Evolutionary conservation across 345 rosid species (phyloP).

Genomic region (Isatis tinctoria): DNA sequence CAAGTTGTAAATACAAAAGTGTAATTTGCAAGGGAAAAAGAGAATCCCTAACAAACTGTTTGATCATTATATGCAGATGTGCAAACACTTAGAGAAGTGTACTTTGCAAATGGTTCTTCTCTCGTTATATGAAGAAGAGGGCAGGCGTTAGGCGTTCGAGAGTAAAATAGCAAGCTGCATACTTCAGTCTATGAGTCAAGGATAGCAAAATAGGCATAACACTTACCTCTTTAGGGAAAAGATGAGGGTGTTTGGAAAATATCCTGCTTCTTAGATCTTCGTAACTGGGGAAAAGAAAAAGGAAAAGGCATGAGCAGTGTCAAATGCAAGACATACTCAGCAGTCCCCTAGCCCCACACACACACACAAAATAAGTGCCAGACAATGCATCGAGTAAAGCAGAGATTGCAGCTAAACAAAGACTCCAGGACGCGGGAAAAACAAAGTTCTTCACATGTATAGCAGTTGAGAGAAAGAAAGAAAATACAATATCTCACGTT

Average conservation of each 20-base stretch:
- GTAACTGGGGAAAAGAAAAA: conserved; percentile 41
- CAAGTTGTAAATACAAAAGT: not conserved
- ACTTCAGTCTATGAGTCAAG: not conserved
- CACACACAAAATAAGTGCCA: too few species aligned
- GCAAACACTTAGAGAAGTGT: not conserved
- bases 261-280: conserved; percentile 72
- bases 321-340: not conserved
- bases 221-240: conserved; percentile 50
- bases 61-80: not conserved
- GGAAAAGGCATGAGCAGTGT: not conserved
- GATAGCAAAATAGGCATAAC: not conserved
- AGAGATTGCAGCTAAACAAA: too few species aligned
- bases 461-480: conserved; percentile 5
- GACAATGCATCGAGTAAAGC: too few species aligned
- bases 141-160: not conserved
- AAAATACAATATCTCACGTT: conserved; percentile 51
- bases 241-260: conserved; percentile 80
- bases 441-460: conserved; percentile 5
- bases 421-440: too few species aligned
- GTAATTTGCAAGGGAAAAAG: not conserved
- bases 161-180: not conserved
- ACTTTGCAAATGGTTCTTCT: too few species aligned
- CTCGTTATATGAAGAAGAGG: not conserved
- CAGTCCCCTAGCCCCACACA: conserved; percentile 1
- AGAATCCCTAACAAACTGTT: not conserved